Evolutionary conservation across 2,329 filamentous ascomycete species (phyloP).

Genomic region (Corniculantispora saksenae): DNA sequence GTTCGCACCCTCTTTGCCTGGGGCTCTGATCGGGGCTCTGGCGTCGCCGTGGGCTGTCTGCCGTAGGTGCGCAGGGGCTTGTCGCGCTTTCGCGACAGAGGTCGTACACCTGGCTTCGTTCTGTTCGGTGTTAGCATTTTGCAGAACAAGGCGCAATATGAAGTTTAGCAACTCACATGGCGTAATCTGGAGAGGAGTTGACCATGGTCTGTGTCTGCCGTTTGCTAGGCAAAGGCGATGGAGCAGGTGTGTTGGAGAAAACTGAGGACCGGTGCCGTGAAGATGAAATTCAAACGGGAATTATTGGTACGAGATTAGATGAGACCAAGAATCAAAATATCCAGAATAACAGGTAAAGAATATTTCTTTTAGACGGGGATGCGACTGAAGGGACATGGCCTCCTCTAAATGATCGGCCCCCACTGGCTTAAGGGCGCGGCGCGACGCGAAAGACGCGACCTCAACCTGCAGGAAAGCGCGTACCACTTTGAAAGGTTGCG

Average conservation of each 20-base stretch:
- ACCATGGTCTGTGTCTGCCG: constrained; percentile 22
- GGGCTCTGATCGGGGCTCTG: constrained; percentile 29
- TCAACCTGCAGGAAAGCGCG: constrained; percentile 15
- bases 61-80: constrained; percentile 44
- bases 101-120: constrained; percentile 32
- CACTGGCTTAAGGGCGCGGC: constrained; percentile 2
- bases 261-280: background rate
- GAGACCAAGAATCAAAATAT: background rate
- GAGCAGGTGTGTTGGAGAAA: background rate
- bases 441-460: constrained; percentile 16
- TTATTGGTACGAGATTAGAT: background rate
- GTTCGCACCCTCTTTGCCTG: constrained; percentile 29
- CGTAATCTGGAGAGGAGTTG: constrained; percentile 32
- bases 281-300: background rate
- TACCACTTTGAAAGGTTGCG: background rate
- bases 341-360: constrained; percentile 1
- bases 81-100: constrained; percentile 30
- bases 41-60: constrained; percentile 31
- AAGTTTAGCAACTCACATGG: constrained; percentile 26
- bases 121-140: constrained; percentile 27
- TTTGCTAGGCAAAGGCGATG: background rate
- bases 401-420: background rate
- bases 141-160: background rate
- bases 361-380: constrained; percentile 2
- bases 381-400: background rate